Conservation (phyloP, 306 rosid species). For the Gillenia trifoliata region DNA sequence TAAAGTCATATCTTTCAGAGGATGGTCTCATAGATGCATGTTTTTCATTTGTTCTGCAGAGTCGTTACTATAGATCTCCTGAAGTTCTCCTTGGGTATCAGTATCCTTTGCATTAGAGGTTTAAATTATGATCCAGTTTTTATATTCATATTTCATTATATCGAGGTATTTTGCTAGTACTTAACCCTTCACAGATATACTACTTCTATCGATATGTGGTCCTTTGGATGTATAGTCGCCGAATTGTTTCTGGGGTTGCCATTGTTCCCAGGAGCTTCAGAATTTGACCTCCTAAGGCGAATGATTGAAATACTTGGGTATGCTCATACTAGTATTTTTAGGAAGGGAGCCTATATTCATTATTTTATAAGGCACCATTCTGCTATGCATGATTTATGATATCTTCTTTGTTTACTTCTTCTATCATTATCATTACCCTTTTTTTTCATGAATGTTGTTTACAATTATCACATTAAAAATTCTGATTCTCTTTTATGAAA, state of each 20-base stretch:
- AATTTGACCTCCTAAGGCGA: conserved; percentile 86
- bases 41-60: conserved; percentile 52
- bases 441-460: neutral
- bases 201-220: conserved; percentile 99
- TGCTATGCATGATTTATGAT: neutral
- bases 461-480: neutral
- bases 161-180: conserved; percentile 25
- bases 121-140: neutral
- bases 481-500: neutral
- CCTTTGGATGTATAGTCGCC: conserved; percentile 99
- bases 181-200: conserved; percentile 68
- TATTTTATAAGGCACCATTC: neutral
- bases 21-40: conserved; percentile 18
- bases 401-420: neutral
- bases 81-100: conserved; percentile 99
- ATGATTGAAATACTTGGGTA: conserved; percentile 97
- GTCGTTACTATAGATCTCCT: conserved; percentile 97
- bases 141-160: conserved; percentile 8
- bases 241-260: conserved; percentile 97
- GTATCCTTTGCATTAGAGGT: conserved; percentile 61
- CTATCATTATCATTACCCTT: neutral
- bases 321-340: conserved; percentile 13
- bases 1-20: conserved; percentile 16
- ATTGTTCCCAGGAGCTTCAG: conserved; percentile 97
- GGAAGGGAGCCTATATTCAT: neutral